A percentile compares a stretch with the other conserved stretches of the same genome.
These are phyloP conservation scores for Cercospora beticola DNA, from an alignment of 2,329 filamentous ascomycete genomes.

Conservation along the genomic window DNA sequence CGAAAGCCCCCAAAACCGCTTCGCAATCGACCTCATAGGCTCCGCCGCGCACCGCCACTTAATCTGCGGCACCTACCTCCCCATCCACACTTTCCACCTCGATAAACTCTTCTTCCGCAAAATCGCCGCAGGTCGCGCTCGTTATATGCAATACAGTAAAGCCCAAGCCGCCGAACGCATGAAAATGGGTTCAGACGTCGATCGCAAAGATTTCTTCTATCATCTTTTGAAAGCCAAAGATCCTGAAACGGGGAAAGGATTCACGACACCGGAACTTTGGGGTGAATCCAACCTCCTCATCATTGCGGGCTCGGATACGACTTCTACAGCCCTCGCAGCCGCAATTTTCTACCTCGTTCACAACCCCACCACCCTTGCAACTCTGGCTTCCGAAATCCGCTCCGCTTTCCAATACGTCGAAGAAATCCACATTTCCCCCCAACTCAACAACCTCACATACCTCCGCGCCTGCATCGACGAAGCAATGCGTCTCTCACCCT, in stretches of 20 bases:
- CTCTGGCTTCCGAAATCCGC: conserved; percentile 37
- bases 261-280: conserved; percentile 31
- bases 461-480: conserved; percentile 51
- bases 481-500: conserved; percentile 48
- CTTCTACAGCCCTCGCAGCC: conserved; percentile 37
- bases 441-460: conserved; percentile 42
- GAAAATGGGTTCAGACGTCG: conserved; percentile 35
- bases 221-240: conserved; percentile 34
- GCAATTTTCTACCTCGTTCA: conserved; percentile 41
- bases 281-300: conserved; percentile 36
- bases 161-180: conserved; percentile 45
- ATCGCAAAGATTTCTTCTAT: conserved; percentile 33
- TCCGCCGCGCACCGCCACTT: conserved; percentile 32
- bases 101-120: conserved; percentile 48
- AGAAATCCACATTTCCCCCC: conserved; percentile 46
- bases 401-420: conserved; percentile 50
- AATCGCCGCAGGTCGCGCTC: conserved; percentile 43
- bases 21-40: conserved; percentile 29
- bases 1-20: conserved; percentile 40
- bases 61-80: conserved; percentile 45
- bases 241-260: conserved; percentile 35
- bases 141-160: conserved; percentile 48
- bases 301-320: conserved; percentile 39
- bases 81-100: conserved; percentile 39
- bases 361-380: conserved; percentile 33